Base-by-base conservation (phyloP, 179 eudicot species). In the Patellifolia procumbens region DNA sequence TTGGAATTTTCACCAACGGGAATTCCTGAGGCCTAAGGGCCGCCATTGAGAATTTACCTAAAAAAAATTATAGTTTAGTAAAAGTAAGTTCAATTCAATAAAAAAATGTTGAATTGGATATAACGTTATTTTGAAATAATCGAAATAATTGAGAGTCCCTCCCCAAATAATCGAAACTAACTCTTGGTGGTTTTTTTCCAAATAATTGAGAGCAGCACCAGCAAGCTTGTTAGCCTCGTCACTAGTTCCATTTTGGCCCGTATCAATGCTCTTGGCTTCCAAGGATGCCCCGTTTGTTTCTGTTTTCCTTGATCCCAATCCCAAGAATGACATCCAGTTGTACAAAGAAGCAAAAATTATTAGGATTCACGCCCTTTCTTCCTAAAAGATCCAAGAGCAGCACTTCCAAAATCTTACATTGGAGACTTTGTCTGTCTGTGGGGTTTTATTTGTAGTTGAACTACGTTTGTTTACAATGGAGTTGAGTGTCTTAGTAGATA, bases 141-240 rank as follows among this genome's bases (percentile, higher is more conserved):
- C n/a, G n/a, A n/a, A n/a, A n/a, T n/a, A n/a, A n/a, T n/a, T n/a
- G n/a, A n/a, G n/a, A n/a, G n/a, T n/a, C n/a, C n/a, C n/a, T n/a
- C n/a, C n/a, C n/a, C n/a, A n/a, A n/a, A n/a, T n/a, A n/a, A n/a
- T n/a, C n/a, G n/a, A n/a, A n/a, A n/a, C n/a, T n/a, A n/a, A n/a
- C n/a, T n/a, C n/a, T n/a, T n/a, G n/a, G n/a, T n/a, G n/a, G n/a
- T n/a, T n/a, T n/a, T n/a, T n/a, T n/a, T n/a, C n/a, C n/a, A n/a
- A n/a, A n/a, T n/a, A n/a, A n/a, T n/a, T n/a, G n/a, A 95, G 89
- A 77, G 99, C 99, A 74, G 93, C 91, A 71, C 93, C 91, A 68
- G 99, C 99, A 73, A 93, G 82, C 80, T 74, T 92, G 84, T 83
- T 92, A 31, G 93, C 87, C 70, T 93, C 97, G 69, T 90, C 97